phyloP scores from a whole-genome alignment of 2,329 filamentous ascomycete species.

The Pyrenochaeta sp. region DNA sequence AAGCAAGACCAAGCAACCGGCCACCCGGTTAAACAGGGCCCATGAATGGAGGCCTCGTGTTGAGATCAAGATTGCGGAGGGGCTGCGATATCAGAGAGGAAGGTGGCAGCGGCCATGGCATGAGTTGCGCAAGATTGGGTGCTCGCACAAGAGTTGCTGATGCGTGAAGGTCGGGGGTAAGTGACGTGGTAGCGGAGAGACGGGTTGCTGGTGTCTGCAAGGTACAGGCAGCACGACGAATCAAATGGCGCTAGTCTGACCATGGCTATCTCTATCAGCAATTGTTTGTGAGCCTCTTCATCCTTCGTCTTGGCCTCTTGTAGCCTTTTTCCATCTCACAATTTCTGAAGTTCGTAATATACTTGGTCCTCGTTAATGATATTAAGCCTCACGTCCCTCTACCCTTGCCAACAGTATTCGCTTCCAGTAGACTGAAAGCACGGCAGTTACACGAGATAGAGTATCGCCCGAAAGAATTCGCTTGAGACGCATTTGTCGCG shows the following conservation, averaged over 20 bases:
- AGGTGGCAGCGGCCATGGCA: constrained; percentile 20
- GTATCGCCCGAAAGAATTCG: too few relatives aligned
- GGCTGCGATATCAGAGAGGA: constrained; percentile 31
- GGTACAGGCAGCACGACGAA: background rate
- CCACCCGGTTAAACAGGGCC: constrained; percentile 41
- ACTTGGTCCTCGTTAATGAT: background rate
- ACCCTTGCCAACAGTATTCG: too few relatives aligned
- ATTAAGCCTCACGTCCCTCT: too few relatives aligned
- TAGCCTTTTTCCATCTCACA: background rate
- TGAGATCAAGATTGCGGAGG: constrained; percentile 21
- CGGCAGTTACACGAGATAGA: too few relatives aligned
- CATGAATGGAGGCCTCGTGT: constrained; percentile 23
- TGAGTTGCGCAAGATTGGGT: constrained; percentile 6
- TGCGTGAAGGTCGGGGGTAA: background rate
- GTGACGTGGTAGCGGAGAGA: constrained; percentile 4
- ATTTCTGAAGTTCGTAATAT: background rate
- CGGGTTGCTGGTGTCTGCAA: background rate
- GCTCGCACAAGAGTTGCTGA: background rate
- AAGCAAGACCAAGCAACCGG: constrained; percentile 41
- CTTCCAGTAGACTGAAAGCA: too few relatives aligned
- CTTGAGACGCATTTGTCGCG: too few relatives aligned
- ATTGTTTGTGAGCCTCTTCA: background rate
- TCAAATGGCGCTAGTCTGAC: background rate
- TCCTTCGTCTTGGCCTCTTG: background rate
- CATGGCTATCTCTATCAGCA: background rate